Conservation (phyloP, 1,284 basidiomycete species). For the Pseudozyma flocculosa region DNA sequence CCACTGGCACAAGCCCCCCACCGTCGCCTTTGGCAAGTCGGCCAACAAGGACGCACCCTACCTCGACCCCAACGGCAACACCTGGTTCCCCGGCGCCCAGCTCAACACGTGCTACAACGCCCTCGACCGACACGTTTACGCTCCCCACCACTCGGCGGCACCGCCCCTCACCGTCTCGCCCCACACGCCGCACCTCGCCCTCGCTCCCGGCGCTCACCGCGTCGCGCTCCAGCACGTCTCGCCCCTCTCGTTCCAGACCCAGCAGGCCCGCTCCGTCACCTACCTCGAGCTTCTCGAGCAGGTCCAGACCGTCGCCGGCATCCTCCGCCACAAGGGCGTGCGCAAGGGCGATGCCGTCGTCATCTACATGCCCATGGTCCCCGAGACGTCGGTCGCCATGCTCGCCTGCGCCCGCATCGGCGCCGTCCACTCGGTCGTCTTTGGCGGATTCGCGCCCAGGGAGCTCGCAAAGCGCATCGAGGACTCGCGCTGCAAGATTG, state of each 20-base stretch:
- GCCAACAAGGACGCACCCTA: slow-evolving; percentile 12
- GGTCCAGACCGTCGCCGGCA: slow-evolving; percentile 47
- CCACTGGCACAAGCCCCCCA: slow-evolving; percentile 45
- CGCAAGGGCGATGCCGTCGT: slow-evolving; percentile 50
- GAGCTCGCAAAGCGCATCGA: slow-evolving; percentile 53
- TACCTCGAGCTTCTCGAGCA: slow-evolving; percentile 45
- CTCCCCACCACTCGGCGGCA: slow-evolving; percentile 14
- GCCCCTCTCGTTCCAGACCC: slow-evolving; percentile 40
- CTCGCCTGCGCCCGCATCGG: slow-evolving; percentile 54
- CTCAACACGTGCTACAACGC: slow-evolving; percentile 40
- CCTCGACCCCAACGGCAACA: slow-evolving; percentile 20
- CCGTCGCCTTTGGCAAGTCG: slow-evolving; percentile 29
- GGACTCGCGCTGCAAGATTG: slow-evolving; percentile 40
- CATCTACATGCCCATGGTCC: slow-evolving; percentile 56
- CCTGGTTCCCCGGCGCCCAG: slow-evolving; percentile 43
- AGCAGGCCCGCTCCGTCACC: slow-evolving; percentile 31
- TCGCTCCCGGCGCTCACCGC: slow-evolving; percentile 24
- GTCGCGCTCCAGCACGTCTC: slow-evolving; percentile 45
- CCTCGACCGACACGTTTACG: slow-evolving; percentile 34
- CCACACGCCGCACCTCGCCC: slow-evolving; percentile 36
- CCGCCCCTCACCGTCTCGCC: slow-evolving; percentile 34
- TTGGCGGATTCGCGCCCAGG: slow-evolving; percentile 52
- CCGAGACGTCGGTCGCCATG: slow-evolving; percentile 52
- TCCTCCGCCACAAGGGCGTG: slow-evolving; percentile 41
- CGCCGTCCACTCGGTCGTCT: slow-evolving; percentile 55